Evolutionary conservation across 192 early-diverging fungal genomes (phyloP).

Genomic region (Funneliformis geosporum): DNA sequence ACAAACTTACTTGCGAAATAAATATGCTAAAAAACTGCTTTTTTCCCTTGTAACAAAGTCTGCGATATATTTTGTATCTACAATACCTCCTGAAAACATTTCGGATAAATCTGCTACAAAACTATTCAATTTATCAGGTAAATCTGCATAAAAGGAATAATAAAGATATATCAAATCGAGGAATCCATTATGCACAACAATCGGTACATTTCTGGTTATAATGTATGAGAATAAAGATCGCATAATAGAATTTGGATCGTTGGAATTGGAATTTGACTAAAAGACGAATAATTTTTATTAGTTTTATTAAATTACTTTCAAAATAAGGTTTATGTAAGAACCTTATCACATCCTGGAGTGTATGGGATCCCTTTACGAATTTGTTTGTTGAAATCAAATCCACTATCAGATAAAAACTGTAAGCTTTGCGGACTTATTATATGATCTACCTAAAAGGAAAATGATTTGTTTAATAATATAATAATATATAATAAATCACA

Average conservation of each 20-base stretch:
- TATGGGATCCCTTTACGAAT: constrained; percentile 80
- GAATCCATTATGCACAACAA: constrained; percentile 93
- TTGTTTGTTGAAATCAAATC: constrained; percentile 83
- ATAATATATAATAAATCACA: neutral
- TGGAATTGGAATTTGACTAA: constrained; percentile 44
- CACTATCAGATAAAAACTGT: constrained; percentile 79
- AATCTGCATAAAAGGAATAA: constrained; percentile 78
- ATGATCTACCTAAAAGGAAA: constrained; percentile 53
- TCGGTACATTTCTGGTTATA: constrained; percentile 53
- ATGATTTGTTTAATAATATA: neutral
- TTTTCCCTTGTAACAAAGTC: constrained; percentile 68
- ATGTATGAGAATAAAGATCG: constrained; percentile 59
- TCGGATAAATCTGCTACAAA: constrained; percentile 77
- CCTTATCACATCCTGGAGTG: constrained; percentile 54
- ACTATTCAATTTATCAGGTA: constrained; percentile 67
- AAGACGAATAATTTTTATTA: constrained; percentile 2
- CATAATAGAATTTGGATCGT: constrained; percentile 47
- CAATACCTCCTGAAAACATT: constrained; percentile 87
- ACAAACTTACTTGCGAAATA: constrained; percentile 59
- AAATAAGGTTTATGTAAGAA: constrained; percentile 20
- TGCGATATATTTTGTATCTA: constrained; percentile 91
- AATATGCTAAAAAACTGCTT: constrained; percentile 67
- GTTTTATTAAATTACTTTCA: neutral
- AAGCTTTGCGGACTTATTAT: constrained; percentile 69
- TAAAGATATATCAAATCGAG: constrained; percentile 94